A percentile compares a stretch with the other conserved stretches of the same genome.
Conservation (phyloP, 345 rosid species). For the Hevea brasiliensis region DNA sequence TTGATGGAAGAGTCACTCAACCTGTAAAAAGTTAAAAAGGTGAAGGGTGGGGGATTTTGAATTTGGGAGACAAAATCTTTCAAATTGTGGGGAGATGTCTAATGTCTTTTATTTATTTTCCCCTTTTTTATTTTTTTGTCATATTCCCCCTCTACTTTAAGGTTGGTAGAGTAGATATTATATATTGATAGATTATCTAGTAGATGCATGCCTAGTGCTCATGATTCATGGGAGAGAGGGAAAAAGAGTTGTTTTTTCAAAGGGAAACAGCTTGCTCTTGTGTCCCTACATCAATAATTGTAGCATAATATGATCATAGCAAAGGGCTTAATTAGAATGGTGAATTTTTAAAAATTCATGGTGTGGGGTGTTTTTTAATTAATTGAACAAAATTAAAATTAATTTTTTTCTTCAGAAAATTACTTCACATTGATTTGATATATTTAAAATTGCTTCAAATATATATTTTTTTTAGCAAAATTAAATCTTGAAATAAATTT, state of each 20-base stretch:
- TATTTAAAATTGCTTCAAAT: no score
- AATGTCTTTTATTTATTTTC: background rate
- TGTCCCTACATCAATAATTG: no score
- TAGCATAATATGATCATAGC: no score
- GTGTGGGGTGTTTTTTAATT: no score
- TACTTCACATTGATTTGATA: no score
- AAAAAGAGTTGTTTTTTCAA: slow-evolving; percentile 27
- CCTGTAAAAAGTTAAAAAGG: slow-evolving; percentile 18
- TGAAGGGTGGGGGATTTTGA: slow-evolving; percentile 23
- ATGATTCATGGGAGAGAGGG: slow-evolving; percentile 25
- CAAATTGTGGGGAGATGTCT: slow-evolving; percentile 31
- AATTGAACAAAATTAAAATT: no score
- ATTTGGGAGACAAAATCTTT: slow-evolving; percentile 56
- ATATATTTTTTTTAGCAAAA: no score
- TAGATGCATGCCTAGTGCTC: slow-evolving; percentile 39
- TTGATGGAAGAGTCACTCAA: slow-evolving; percentile 16
- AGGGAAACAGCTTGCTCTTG: slow-evolving; percentile 73
- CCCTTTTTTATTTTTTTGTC: background rate
- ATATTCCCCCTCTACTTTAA: slow-evolving; percentile 24
- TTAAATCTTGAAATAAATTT: no score
- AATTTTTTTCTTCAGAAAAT: no score
- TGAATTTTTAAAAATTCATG: no score
- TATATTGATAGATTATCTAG: no score
- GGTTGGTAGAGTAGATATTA: slow-evolving; percentile 27
- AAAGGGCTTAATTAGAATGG: no score